Percentiles rank a stretch among this genome's conserved stretches.
Conservation (phyloP, 2,329 filamentous ascomycete species). For the Penicillium psychrosexuale region DNA sequence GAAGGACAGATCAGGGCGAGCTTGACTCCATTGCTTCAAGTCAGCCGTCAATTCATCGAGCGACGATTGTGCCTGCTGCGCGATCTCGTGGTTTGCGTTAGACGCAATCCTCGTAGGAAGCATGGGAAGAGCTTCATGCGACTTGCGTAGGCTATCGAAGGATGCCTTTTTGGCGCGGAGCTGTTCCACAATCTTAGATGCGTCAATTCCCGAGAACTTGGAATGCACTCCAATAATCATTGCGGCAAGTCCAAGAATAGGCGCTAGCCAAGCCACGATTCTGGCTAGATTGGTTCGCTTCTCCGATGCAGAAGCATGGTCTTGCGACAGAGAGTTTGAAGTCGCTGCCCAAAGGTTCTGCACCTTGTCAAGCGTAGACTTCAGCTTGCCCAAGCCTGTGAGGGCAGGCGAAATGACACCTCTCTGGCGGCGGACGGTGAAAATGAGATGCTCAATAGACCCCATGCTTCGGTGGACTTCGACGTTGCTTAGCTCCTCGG, state of each 20-base stretch:
- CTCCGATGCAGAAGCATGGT: conserved; percentile 12
- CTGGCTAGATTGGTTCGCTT: conserved; percentile 26
- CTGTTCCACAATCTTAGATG: conserved; percentile 44
- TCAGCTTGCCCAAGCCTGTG: conserved; percentile 30
- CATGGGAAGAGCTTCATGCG: conserved; percentile 43
- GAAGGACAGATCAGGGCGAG: conserved; percentile 61
- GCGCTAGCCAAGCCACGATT: conserved; percentile 60
- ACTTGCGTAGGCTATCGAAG: conserved; percentile 46
- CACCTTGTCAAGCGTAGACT: conserved; percentile 31
- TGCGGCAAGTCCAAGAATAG: conserved; percentile 62
- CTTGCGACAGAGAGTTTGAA: conserved; percentile 24
- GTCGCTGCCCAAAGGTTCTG: conserved; percentile 33
- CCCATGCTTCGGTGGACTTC: conserved; percentile 77
- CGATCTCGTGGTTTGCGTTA: conserved; percentile 25
- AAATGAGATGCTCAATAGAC: conserved; percentile 80
- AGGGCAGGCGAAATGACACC: conserved; percentile 33
- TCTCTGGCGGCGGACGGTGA: conserved; percentile 45
- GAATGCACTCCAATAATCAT: conserved; percentile 65
- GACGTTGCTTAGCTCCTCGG: conserved; percentile 76
- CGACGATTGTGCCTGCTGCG: conserved; percentile 28
- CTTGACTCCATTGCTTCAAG: conserved; percentile 46
- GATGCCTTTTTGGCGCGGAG: conserved; percentile 53
- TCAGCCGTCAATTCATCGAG: conserved; percentile 34
- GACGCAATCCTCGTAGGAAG: conserved; percentile 54
- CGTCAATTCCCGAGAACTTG: conserved; percentile 58